Evolutionary conservation across 192 early-diverging fungal species (phyloP).

Genomic region (Coemansia sp.): DNA sequence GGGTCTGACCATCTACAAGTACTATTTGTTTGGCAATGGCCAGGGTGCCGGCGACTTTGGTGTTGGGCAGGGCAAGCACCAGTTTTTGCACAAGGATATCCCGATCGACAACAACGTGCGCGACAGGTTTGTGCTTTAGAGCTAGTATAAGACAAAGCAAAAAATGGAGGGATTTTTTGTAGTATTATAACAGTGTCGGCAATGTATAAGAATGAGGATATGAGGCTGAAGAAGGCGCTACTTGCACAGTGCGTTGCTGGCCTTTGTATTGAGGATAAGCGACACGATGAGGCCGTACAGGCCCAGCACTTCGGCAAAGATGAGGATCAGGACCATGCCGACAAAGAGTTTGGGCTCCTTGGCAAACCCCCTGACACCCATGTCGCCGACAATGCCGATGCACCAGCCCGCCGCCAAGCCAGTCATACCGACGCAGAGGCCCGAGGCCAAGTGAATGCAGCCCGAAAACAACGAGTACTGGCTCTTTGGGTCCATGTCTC

Average conservation of each 20-base stretch:
- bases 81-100: conserved; percentile 71
- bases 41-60: conserved; percentile 82
- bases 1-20: conserved; percentile 98
- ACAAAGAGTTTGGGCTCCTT: conserved; percentile 91
- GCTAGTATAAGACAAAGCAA: background rate
- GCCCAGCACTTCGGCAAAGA: conserved; percentile 99
- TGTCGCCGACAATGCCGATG: conserved; percentile 96
- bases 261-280: conserved; percentile 96
- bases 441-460: conserved; percentile 91
- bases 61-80: conserved; percentile 60
- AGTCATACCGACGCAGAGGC: conserved; percentile 84
- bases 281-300: conserved; percentile 96
- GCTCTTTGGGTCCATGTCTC: conserved; percentile 52
- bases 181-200: background rate
- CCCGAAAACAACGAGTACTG: conserved; percentile 58
- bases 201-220: background rate
- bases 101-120: conserved; percentile 35
- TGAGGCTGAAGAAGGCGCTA: background rate
- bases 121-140: conserved; percentile 44
- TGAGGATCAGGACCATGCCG: conserved; percentile 93
- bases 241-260: conserved; percentile 53
- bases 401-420: conserved; percentile 95
- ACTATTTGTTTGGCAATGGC: conserved; percentile 85
- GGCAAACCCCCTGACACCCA: conserved; percentile 85
- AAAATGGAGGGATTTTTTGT: background rate